Evolutionary conservation across 2,329 filamentous ascomycete genomes (phyloP).

Genomic region (Scytalidium sp.): DNA sequence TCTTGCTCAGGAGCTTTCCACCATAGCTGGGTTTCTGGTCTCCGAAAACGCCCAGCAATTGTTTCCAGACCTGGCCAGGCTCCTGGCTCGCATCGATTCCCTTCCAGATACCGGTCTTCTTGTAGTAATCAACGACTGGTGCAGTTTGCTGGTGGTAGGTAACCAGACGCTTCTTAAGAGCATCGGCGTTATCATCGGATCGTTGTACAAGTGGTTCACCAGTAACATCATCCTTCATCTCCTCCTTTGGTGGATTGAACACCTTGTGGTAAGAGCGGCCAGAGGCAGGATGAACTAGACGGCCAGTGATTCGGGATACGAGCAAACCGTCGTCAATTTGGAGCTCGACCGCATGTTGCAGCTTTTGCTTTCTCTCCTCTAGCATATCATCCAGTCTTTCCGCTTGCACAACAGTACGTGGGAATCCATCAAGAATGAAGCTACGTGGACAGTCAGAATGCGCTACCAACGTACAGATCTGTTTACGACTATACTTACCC

Average conservation of each 20-base stretch:
- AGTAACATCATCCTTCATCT: conserved; percentile 95
- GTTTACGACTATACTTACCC: conserved; percentile 60
- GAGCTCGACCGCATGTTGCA: conserved; percentile 94
- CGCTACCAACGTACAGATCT: conserved; percentile 8
- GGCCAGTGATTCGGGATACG: conserved; percentile 93
- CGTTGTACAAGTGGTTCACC: conserved; percentile 96
- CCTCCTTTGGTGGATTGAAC: conserved; percentile 94
- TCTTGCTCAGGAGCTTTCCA: conserved; percentile 28
- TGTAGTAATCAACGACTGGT: conserved; percentile 94
- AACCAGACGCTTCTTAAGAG: conserved; percentile 87
- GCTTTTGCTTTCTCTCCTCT: conserved; percentile 68
- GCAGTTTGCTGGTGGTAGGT: conserved; percentile 95
- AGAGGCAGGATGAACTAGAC: conserved; percentile 91
- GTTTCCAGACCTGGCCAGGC: conserved; percentile 94
- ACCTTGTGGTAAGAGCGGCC: conserved; percentile 97
- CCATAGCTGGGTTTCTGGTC: conserved; percentile 46
- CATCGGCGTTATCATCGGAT: conserved; percentile 94
- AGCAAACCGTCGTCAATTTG: conserved; percentile 94
- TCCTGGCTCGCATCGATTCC: conserved; percentile 94
- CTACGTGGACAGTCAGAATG: conserved; percentile 43
- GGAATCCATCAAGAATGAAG: conserved; percentile 99
- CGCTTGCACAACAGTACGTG: conserved; percentile 91
- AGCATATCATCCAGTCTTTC: conserved; percentile 96
- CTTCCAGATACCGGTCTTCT: conserved; percentile 96
- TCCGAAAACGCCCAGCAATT: conserved; percentile 80